phyloP scores from a whole-genome alignment of 768 basidiomycete species.

The Kwoniella europaea region DNA sequence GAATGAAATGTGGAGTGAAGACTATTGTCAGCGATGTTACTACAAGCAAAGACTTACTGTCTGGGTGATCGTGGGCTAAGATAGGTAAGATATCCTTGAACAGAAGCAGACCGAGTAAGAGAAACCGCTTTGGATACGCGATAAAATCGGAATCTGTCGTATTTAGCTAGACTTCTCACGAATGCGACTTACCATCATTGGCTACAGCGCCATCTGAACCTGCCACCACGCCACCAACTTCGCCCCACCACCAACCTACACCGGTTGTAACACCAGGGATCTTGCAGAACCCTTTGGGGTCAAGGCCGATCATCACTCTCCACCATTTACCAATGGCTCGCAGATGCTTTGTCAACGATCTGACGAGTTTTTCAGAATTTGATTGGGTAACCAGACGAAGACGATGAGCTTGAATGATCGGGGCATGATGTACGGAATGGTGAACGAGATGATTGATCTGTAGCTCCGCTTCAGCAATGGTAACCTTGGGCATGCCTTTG shows the following conservation, averaged over 20 bases:
- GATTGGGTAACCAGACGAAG: constrained; percentile 29
- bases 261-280: constrained; percentile 43
- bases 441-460: constrained; percentile 36
- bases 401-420: constrained; percentile 45
- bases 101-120: constrained; percentile 53
- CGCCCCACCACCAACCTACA: constrained; percentile 58
- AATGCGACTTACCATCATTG: constrained; percentile 46
- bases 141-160: constrained; percentile 39
- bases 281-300: constrained; percentile 53
- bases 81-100: constrained; percentile 58
- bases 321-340: constrained; percentile 57
- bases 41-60: constrained; percentile 37
- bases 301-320: constrained; percentile 49
- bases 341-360: constrained; percentile 48
- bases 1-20: constrained; percentile 52
- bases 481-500: background rate
- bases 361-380: constrained; percentile 34
- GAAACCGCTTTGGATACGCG: constrained; percentile 54
- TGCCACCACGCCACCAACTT: constrained; percentile 50
- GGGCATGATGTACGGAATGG: constrained; percentile 44
- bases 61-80: constrained; percentile 46
- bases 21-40: constrained; percentile 33
- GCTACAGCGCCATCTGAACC: constrained; percentile 47
- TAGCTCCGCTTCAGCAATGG: background rate
- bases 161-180: constrained; percentile 8